Conservation (phyloP, 2,329 filamentous ascomycete genomes). For the Arthrobotrys iridis region DNA sequence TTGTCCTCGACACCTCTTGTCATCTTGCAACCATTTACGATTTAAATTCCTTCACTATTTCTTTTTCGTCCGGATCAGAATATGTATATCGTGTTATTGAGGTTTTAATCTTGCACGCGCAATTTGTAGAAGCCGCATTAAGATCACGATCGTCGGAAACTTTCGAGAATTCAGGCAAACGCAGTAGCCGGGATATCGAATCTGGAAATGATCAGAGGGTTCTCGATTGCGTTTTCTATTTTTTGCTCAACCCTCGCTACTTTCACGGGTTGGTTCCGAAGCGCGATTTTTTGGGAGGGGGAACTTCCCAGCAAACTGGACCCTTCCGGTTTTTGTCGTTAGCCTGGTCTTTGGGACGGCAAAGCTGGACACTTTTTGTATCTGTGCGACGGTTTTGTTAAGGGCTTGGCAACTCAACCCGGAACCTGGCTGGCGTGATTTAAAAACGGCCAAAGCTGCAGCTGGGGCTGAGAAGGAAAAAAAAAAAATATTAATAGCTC, state of each 20-base stretch:
- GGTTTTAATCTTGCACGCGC: conserved; percentile 35
- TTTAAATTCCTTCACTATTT: conserved; percentile 7
- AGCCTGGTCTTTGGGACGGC: conserved; percentile 45
- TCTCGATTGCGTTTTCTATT: conserved; percentile 33
- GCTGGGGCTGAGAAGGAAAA: conserved; percentile 47
- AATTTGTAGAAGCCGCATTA: conserved; percentile 33
- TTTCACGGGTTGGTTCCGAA: conserved; percentile 46
- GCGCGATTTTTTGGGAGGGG: conserved; percentile 36
- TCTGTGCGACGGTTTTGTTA: conserved; percentile 46
- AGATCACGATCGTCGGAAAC: conserved; percentile 15
- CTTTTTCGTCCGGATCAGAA: background rate
- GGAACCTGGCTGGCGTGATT: conserved; percentile 50
- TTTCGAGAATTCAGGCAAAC: conserved; percentile 24
- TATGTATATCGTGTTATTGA: conserved; percentile 33
- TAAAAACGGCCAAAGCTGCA: conserved; percentile 53
- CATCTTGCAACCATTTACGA: conserved; percentile 46
- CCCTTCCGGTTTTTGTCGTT: conserved; percentile 29
- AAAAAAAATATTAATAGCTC: conserved; percentile 22
- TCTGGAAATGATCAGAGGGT: conserved; percentile 53
- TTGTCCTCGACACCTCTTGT: conserved; percentile 53
- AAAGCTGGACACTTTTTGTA: conserved; percentile 22
- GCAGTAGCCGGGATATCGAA: conserved; percentile 48
- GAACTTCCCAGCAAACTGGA: conserved; percentile 49
- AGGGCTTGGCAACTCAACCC: conserved; percentile 50
- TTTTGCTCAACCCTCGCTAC: conserved; percentile 34